Conservation (phyloP, 441 rosid species). For the Pelargonium citronellum region DNA sequence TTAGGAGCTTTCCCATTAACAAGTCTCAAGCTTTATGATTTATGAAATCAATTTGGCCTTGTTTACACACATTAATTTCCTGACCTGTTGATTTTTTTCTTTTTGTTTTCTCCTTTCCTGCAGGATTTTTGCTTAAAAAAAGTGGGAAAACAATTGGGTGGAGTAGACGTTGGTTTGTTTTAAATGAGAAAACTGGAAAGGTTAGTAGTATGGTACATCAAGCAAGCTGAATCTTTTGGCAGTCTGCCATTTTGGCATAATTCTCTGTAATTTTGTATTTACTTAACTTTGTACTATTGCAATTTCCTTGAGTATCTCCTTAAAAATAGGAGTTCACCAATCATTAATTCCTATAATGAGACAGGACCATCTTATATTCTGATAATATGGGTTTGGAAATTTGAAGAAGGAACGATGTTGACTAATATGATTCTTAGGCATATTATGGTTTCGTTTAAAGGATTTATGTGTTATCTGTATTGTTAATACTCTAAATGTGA, state of each 20-base stretch:
- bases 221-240: neutral
- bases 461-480: neutral
- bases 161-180: conserved; percentile 95
- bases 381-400: too few relatives aligned
- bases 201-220: conserved; percentile 32
- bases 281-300: neutral
- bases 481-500: neutral
- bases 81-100: conserved; percentile 4
- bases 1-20: neutral
- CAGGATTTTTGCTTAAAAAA: conserved; percentile 75
- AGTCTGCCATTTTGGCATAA: neutral
- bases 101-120: conserved; percentile 15
- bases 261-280: neutral
- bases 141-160: conserved; percentile 89
- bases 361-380: too few relatives aligned
- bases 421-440: too few relatives aligned
- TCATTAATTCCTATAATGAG: too few relatives aligned
- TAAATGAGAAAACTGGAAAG: conserved; percentile 95
- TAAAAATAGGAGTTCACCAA: too few relatives aligned
- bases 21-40: neutral
- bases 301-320: neutral
- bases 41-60: neutral
- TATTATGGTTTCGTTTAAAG: too few relatives aligned
- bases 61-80: neutral
- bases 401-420: too few relatives aligned